Conservation (phyloP, 108 stramenopile species). For the Skeletonema tropicum region DNA sequence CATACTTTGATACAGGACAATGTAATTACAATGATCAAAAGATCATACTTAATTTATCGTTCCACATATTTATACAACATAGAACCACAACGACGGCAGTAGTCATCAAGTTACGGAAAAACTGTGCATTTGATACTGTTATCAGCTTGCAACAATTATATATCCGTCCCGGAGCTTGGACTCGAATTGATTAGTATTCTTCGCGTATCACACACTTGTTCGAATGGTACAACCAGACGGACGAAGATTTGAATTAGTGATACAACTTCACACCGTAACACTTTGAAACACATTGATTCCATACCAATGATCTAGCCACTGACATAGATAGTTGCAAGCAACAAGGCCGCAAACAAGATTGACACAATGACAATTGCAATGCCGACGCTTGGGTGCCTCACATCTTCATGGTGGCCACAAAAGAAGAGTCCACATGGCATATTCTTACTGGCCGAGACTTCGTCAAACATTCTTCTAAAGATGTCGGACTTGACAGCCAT, state of each 20-base stretch:
- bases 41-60: background rate
- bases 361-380: slow-evolving; percentile 59
- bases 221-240: slow-evolving; percentile 8
- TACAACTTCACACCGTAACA: background rate
- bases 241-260: background rate
- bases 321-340: slow-evolving; percentile 33
- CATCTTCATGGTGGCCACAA: slow-evolving; percentile 84
- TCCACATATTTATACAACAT: background rate
- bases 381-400: slow-evolving; percentile 58
- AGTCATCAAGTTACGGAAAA: background rate
- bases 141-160: background rate
- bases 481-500: slow-evolving; percentile 67
- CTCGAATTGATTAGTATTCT: background rate
- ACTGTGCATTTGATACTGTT: background rate
- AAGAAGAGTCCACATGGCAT: slow-evolving; percentile 83
- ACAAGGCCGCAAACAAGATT: slow-evolving; percentile 40
- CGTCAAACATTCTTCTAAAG: slow-evolving; percentile 69
- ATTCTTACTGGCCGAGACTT: slow-evolving; percentile 55
- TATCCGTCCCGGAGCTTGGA: background rate
- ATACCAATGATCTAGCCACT: slow-evolving; percentile 15
- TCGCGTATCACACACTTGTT: background rate
- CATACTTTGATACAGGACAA: no score
- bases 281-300: background rate
- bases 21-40: background rate
- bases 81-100: background rate